Evolutionary conservation across 345 rosid species (phyloP).

Genomic region (Salix brachista): DNA sequence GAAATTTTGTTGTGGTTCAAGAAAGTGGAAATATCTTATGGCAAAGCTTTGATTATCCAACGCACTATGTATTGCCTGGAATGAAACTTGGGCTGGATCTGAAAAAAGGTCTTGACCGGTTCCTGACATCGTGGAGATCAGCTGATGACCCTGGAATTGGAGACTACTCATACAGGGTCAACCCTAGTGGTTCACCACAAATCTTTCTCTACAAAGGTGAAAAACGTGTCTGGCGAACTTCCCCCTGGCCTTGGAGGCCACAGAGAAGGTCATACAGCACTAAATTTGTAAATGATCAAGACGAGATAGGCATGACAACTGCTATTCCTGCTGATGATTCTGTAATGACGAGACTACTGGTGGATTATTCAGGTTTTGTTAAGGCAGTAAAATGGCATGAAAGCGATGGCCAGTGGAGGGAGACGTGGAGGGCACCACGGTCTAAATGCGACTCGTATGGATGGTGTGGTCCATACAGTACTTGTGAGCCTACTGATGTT

Average conservation of each 20-base stretch:
- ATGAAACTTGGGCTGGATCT: background rate
- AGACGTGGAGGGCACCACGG: no score
- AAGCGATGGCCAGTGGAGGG: no score
- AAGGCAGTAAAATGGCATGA: no score
- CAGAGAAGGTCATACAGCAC: background rate
- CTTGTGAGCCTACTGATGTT: no score
- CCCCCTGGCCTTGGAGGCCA: background rate
- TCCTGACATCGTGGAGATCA: background rate
- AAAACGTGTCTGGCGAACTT: background rate
- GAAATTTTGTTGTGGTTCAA: conserved; percentile 5
- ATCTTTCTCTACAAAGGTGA: background rate
- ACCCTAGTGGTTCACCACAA: background rate
- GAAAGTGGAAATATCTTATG: no score
- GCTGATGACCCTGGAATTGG: background rate
- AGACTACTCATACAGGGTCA: background rate
- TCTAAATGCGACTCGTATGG: no score
- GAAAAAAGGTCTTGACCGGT: background rate
- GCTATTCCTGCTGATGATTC: no score
- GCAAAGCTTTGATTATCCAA: no score
- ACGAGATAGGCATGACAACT: background rate
- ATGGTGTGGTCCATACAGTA: no score
- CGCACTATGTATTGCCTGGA: background rate
- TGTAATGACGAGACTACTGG: no score
- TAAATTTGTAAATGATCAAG: background rate
- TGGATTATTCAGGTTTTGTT: no score